Percentiles rank a stretch among this genome's conserved stretches.
Conservation (phyloP, 2,329 filamentous ascomycete species). For the Pseudogymnoascus sp. region DNA sequence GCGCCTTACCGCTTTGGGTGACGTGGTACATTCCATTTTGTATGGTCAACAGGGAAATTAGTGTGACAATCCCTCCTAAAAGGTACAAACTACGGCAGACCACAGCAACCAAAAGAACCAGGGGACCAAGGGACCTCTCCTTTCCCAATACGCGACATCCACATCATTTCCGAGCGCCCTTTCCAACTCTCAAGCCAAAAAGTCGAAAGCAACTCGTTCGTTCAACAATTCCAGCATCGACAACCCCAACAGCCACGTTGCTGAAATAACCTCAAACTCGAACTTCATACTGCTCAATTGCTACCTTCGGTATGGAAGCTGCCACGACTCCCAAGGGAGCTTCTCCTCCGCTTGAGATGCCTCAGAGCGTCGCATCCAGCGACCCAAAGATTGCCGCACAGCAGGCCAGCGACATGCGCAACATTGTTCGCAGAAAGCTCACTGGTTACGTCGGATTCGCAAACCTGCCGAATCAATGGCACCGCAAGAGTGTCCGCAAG, state of each 20-base stretch:
- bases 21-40: background rate
- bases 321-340: background rate
- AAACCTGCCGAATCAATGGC: constrained; percentile 99
- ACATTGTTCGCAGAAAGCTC: constrained; percentile 96
- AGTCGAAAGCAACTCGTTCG: background rate
- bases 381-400: constrained; percentile 34
- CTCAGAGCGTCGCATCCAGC: constrained; percentile 31
- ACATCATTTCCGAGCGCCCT: constrained; percentile 11
- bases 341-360: constrained; percentile 22
- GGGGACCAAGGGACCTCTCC: constrained; percentile 10
- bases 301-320: constrained; percentile 10
- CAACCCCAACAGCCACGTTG: background rate
- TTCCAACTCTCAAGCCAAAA: constrained; percentile 11
- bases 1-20: background rate
- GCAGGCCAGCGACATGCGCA: constrained; percentile 42
- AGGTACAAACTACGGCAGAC: background rate
- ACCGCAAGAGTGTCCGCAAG: constrained; percentile 99
- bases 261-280: background rate
- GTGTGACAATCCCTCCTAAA: background rate
- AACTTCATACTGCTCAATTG: constrained; percentile 8
- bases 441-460: constrained; percentile 98
- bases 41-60: background rate
- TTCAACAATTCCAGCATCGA: background rate
- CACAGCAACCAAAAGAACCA: background rate
- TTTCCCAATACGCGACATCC: constrained; percentile 10